Conservation (phyloP, 2,329 filamentous ascomycete species). For the Aspergillus phoenicis region DNA sequence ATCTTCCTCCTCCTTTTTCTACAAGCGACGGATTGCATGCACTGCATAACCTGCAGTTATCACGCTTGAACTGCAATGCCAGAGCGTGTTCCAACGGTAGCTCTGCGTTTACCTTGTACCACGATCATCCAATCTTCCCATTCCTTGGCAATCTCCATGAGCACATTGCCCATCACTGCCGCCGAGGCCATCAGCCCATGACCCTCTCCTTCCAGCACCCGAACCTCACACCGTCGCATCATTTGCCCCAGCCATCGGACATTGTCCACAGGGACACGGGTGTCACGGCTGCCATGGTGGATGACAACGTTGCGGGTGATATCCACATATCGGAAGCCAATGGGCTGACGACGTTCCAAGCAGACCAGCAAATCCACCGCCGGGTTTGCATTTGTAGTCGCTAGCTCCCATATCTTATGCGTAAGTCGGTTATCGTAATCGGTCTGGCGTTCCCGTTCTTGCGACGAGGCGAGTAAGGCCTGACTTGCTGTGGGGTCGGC, state of each 20-base stretch:
- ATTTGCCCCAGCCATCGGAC: conserved; percentile 91
- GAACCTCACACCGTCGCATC: conserved; percentile 90
- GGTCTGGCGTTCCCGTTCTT: conserved; percentile 41
- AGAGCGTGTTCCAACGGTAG: conserved; percentile 31
- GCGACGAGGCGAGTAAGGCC: conserved; percentile 23
- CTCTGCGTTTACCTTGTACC: conserved; percentile 48
- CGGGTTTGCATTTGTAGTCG: conserved; percentile 88
- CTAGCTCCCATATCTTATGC: conserved; percentile 90
- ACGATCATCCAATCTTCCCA: conserved; percentile 84
- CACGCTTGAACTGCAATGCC: conserved; percentile 20
- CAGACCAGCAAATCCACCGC: conserved; percentile 92
- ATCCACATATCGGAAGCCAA: conserved; percentile 96
- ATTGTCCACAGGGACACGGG: conserved; percentile 90
- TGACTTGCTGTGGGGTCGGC: conserved; percentile 9
- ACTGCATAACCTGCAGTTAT: neutral
- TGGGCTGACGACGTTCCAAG: conserved; percentile 83
- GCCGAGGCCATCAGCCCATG: conserved; percentile 97
- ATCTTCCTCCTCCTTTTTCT: neutral
- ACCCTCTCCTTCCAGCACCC: conserved; percentile 86
- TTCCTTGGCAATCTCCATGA: conserved; percentile 91
- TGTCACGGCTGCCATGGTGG: conserved; percentile 89
- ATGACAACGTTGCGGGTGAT: conserved; percentile 90
- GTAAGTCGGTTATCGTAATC: conserved; percentile 83
- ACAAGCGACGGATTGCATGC: neutral
- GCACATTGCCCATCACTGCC: conserved; percentile 86